phyloP scores from a whole-genome alignment of 495 filamentous ascomycete species.

The Talaromyces stipitatus region DNA sequence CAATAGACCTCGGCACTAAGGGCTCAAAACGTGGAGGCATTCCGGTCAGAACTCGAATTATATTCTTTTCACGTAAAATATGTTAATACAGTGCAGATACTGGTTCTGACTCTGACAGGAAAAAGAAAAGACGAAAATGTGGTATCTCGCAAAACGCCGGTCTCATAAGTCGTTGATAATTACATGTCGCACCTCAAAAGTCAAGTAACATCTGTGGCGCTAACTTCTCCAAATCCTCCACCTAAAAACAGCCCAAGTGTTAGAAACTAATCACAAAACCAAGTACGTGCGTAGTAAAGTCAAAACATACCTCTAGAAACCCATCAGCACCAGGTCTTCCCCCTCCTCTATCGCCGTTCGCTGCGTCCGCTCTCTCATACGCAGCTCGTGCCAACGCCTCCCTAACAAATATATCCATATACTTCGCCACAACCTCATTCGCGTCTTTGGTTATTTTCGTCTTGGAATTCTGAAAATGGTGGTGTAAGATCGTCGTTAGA shows the following conservation, averaged over 20 bases:
- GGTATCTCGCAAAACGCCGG: too few species aligned
- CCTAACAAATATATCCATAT: constrained; percentile 85
- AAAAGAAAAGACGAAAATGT: too few species aligned
- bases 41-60: neutral
- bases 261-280: neutral
- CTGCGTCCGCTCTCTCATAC: constrained; percentile 50
- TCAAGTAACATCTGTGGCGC: constrained; percentile 86
- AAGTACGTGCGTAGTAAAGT: too few species aligned
- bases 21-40: neutral
- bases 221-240: constrained; percentile 77
- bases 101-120: too few species aligned
- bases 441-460: constrained; percentile 76
- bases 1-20: neutral
- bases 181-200: constrained; percentile 53
- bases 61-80: too few species aligned
- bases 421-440: constrained; percentile 69
- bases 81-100: too few species aligned
- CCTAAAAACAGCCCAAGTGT: constrained; percentile 20
- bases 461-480: constrained; percentile 62
- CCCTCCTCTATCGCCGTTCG: constrained; percentile 16
- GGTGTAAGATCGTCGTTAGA: constrained; percentile 65
- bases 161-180: too few species aligned
- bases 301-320: constrained; percentile 68
- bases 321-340: constrained; percentile 34
- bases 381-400: constrained; percentile 83